Base-by-base conservation (phyloP, 225 moss, liverwort and hornwort genomes). In the Antitrichia curtipendula region DNA sequence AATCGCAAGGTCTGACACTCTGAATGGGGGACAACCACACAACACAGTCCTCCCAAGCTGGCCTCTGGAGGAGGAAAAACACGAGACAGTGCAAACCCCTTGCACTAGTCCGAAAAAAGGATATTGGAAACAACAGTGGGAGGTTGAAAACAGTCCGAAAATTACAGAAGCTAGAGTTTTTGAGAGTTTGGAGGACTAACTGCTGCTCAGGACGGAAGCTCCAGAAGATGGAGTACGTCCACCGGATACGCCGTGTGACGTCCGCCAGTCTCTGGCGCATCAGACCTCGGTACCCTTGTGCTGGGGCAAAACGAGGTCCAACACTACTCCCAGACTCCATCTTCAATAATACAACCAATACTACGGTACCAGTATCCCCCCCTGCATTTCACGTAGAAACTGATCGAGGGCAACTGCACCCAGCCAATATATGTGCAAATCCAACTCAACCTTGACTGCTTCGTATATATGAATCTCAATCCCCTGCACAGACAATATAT, bases 151-250 rank as follows among this genome's bases (percentile, higher is more conserved):
- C 27, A 47, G 43, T 59, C 58, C 45, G 47, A 25, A 12, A 60
- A 36, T 15, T 17, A 45, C 19, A 17, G 53, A 38, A 17, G 53
- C 64, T 38, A 78, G 52, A 85, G 75, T 36, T 65, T 78, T 49
- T 22, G 41, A 83, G 74, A 62, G 85, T 60, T 74, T 27, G 24
- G 25, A 52, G 54, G 40, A 84, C 89, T 73, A 87, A 97, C 96
- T 92, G 94, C 86, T 92, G 88, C 75, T 90, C 88, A 20, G 80
- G 63, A 45, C 58, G 43, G 60, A 70, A 91, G 76, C 89, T 89
- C 96, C 97, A 97, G 86, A 93, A 93, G 85, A 94, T 95, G 63
- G 95, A 94, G 84, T 97, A 97, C 16, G 93, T 95, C 97, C 97
- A 97, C 87, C 92, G 89, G 34, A 96, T 88, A 76, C 89, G 82